Evolutionary conservation across 768 basidiomycete genomes (phyloP), one percentile per base, ranked within the genome.

Genomic region (Termitomyces bulborhizus): DNA sequence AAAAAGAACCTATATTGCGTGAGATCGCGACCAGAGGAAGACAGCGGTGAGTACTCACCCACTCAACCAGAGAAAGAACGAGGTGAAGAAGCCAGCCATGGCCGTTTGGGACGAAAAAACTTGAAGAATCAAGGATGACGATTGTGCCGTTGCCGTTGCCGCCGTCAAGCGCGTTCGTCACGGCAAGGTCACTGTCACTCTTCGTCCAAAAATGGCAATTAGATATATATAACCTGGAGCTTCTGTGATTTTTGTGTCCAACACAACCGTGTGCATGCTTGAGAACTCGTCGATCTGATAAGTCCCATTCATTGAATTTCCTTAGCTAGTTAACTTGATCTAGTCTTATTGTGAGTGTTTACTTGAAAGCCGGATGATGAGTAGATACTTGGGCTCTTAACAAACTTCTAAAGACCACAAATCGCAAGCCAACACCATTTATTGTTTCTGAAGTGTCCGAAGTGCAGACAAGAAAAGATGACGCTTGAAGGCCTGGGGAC

Each of bases 1-100:
- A 93, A 93, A 78, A 96, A 93, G 43, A 94, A 72, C 46, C 87
- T 89, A 59, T 15, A 46, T 46, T 8, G 4, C 0, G 18, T 51
- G 3, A 18, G 26, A 4, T 32, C 41, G 36, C 42, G 27, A 21
- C 11, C 0, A 4, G 32, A 40, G 7, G n/a, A 13, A 18, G 3
- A 15, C 2, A 18, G 18, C 15, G 34, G 0, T 21, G 15, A 24
- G 13, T n/a, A 41, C 66, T 45, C 58, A 73, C 78, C 78, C 73
- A 56, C 68, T 68, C 48, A 79, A 65, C 79, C 78, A 81, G 52
- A 73, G 71, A 51, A 78, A 72, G 36, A 78, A 55, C 26, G 74
- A 72, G 8, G 73, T 52, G 43, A 79, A 72, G 56, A 78, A 71
- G 27, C 70, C 66, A 43, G 73, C 63, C 76, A 77, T 78, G 37